Base-by-base conservation (phyloP, 805 yeast genomes). In the Pichia phayaonensis region DNA sequence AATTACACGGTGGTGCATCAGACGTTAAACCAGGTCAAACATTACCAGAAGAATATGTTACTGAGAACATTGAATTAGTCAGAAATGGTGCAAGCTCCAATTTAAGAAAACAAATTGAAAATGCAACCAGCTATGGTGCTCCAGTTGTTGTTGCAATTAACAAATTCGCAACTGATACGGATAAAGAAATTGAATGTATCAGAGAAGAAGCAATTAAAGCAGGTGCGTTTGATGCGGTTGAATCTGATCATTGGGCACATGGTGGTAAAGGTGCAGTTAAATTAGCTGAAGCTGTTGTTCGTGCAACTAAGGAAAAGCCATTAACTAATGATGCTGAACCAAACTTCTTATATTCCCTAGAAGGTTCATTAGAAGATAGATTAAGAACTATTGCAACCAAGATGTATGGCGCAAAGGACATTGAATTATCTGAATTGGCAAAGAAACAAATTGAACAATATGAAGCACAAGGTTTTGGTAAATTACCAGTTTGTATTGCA, bases 1-100 rank as follows among this genome's bases (percentile, higher is more conserved):
- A 86, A 68, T 80, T 86, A 45, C 95, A 86, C 65, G 95, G 95
- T 64, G 95, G 95, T 63, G 95, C 90, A 47, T 88, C 94, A 46
- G 90, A 84, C 60, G 92, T 86, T 51, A 86, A 84, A 69, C 89
- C 95, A 42, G 95, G 94, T 62, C 86, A 85, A 55, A 74, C 88
- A 50, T 74, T 86, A 65, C 88, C 92, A 54, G 72, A 79, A 31
- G 92, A 79, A 64, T 86, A 86, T 71, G 73, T 80, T 21, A 75
- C 76, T 59, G 95, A 86, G 66, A 81, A 85, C 67, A 73, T 81
- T 56, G 89, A 83, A 21, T 71, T 84, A 60, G 82, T 86, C 59
- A 68, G 75, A 59, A 75, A 72, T 46, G 95, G 95, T 55, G 81
- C 86, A 66, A 76, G 84, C 45, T 38, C 50, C 20, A 86, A 86